These are phyloP conservation scores for Clohesyomyces aquaticus DNA, from an alignment of 495 filamentous ascomycete species.

Conservation along the genomic window DNA sequence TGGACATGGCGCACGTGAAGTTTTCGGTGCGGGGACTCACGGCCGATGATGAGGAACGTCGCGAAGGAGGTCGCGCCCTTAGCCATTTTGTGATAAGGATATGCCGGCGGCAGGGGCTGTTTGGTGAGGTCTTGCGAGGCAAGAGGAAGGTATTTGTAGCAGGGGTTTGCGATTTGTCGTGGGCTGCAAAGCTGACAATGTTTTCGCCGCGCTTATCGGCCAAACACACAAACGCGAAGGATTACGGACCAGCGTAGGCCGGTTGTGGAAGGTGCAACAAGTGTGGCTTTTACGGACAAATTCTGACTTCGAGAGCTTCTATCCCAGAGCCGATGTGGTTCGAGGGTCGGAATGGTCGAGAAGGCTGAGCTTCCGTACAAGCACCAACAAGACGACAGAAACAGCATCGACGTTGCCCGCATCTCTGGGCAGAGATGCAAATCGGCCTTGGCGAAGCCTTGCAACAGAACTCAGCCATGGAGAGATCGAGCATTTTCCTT, in stretches of 20 bases:
- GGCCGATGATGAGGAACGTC: slow-evolving; percentile 94
- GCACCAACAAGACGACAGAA: too few relatives aligned
- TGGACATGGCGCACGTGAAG: background rate
- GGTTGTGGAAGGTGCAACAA: slow-evolving; percentile 14
- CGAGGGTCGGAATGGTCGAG: too few relatives aligned
- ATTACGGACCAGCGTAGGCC: slow-evolving; percentile 7
- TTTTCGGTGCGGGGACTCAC: slow-evolving; percentile 56
- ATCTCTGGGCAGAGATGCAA: too few relatives aligned
- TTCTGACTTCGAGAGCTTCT: too few relatives aligned
- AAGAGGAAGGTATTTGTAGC: background rate
- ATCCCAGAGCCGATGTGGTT: too few relatives aligned
- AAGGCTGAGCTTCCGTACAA: too few relatives aligned
- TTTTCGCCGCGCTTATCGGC: slow-evolving; percentile 18
- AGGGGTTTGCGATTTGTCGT: background rate
- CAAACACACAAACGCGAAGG: slow-evolving; percentile 5
- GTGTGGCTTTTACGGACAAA: slow-evolving; percentile 2
- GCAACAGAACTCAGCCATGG: too few relatives aligned
- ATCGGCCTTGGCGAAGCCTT: too few relatives aligned
- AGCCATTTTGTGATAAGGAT: slow-evolving; percentile 28
- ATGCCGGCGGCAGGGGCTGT: too few relatives aligned
- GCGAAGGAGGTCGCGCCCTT: slow-evolving; percentile 61
- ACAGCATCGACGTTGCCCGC: too few relatives aligned
- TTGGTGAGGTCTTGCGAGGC: background rate
- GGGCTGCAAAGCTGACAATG: background rate
- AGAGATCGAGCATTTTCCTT: too few relatives aligned